These are phyloP conservation scores for Apophysomyces ossiformis DNA, from an alignment of 371 early-diverging fungal genomes.

Conservation along the genomic window DNA sequence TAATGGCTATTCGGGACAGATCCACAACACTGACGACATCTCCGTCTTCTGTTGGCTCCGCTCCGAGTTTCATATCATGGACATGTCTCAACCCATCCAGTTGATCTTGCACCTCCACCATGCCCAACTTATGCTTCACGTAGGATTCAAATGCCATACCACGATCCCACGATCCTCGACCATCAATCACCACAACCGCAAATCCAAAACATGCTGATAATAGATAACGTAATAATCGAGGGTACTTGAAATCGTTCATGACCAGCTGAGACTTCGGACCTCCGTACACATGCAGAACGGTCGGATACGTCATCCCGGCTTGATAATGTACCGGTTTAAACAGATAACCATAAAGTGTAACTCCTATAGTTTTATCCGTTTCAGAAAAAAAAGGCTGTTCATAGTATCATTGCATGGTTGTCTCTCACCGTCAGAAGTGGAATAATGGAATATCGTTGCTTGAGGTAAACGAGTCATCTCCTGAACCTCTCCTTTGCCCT, in stretches of 20 bases:
- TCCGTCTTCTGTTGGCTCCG: slow-evolving; percentile 29
- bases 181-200: slow-evolving; percentile 77
- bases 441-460: slow-evolving; percentile 39
- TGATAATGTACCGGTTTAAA: slow-evolving; percentile 63
- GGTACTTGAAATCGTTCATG: slow-evolving; percentile 73
- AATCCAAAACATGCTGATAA: slow-evolving; percentile 69
- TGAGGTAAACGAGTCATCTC: not conserved
- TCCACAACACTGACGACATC: slow-evolving; percentile 51
- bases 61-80: slow-evolving; percentile 50
- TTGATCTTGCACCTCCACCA: slow-evolving; percentile 74
- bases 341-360: slow-evolving; percentile 63
- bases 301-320: slow-evolving; percentile 58
- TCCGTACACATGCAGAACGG: slow-evolving; percentile 65
- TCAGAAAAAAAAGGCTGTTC: slow-evolving; percentile 1
- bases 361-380: slow-evolving; percentile 28
- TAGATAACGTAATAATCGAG: slow-evolving; percentile 65
- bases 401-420: not conserved
- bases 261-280: slow-evolving; percentile 73
- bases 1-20: slow-evolving; percentile 63
- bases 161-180: slow-evolving; percentile 75
- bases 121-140: slow-evolving; percentile 60
- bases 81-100: slow-evolving; percentile 67
- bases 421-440: slow-evolving; percentile 34
- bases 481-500: not conserved
- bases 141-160: slow-evolving; percentile 71